Evolutionary conservation across 805 yeast species (phyloP).

Genomic region (Wickerhamomyces alni): DNA sequence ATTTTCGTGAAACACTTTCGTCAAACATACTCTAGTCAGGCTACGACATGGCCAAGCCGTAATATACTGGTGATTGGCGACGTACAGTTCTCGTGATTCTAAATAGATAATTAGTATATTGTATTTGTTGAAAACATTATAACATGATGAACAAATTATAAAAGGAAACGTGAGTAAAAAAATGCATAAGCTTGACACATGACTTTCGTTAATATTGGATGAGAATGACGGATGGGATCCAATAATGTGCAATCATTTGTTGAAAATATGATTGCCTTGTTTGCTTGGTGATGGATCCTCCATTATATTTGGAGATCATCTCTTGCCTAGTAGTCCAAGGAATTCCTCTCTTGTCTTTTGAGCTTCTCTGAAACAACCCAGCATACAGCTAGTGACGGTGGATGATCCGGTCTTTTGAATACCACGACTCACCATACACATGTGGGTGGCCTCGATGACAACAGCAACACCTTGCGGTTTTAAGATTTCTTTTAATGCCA

Average conservation of each 20-base stretch:
- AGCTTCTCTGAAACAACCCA: conserved; percentile 89
- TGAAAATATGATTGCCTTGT: background rate
- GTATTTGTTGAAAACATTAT: background rate
- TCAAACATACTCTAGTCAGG: too few species aligned
- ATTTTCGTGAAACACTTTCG: too few species aligned
- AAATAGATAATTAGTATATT: too few species aligned
- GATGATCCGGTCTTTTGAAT: conserved; percentile 92
- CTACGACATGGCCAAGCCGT: too few species aligned
- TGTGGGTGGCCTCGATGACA: conserved; percentile 94
- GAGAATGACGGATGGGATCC: background rate
- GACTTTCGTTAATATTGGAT: background rate
- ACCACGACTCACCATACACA: conserved; percentile 99
- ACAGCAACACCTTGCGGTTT: conserved; percentile 98
- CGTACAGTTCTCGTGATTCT: too few species aligned
- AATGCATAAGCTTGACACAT: background rate
- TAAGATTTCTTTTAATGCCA: conserved; percentile 86
- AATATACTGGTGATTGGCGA: too few species aligned
- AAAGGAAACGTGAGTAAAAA: background rate
- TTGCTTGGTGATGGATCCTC: too few species aligned
- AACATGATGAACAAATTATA: background rate
- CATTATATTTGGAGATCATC: conserved; percentile 19
- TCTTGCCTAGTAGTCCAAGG: conserved; percentile 68
- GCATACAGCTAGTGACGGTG: conserved; percentile 94
- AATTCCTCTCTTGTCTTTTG: conserved; percentile 97
- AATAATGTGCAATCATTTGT: background rate